Base-by-base conservation (phyloP, 106 monocot genomes). In the Acorus gramineus region DNA sequence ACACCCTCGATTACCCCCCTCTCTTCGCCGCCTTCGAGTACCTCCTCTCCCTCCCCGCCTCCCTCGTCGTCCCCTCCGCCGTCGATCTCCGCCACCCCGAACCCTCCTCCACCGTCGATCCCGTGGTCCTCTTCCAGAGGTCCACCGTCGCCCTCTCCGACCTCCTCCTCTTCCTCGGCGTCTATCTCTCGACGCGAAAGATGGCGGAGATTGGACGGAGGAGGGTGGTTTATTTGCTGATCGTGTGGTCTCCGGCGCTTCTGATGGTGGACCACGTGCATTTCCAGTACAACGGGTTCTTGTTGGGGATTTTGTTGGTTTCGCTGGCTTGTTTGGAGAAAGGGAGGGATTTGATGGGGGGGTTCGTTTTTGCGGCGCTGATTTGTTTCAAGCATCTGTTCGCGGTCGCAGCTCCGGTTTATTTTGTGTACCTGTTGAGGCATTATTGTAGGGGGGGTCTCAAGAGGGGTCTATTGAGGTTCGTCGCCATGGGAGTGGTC, bases 1-100 rank as follows among this genome's bases (percentile, higher is more conserved):
- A 88, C 83, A 88, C 92, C 61, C 96, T 98, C 73, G 96, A 98
- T 70, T 98, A 98, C 79, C 96, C 96, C 47, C 96, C 96, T 8
- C 73, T 98, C 72, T 98, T 98, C 73, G 96, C 92, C 73, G 69
- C 76, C 77, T 88, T 88, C 79, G 75, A 84, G 72, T 57, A 66
- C 79, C 75, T 89, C 78, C 85, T 98, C 60, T 81, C 96, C 64
- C 56, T 82, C 66, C 88, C 81, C 52, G 70, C 81, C 52, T n/a
- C 67, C 59, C 66, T 77, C 68, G 4, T 77, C 46, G 76, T 78
- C 72, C 77, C 83, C 49, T 53, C 77, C 62, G 80, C 78, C 69
- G 57, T 66, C 59, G 11, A 69, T 59, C 70, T 83, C 74, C 59
- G 8, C n/a, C 46, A 11, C 8, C 28, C 0, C 0, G 28, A 28